Base-by-base conservation (phyloP, 768 basidiomycete species). In the Suillus fuscotomentosus region DNA sequence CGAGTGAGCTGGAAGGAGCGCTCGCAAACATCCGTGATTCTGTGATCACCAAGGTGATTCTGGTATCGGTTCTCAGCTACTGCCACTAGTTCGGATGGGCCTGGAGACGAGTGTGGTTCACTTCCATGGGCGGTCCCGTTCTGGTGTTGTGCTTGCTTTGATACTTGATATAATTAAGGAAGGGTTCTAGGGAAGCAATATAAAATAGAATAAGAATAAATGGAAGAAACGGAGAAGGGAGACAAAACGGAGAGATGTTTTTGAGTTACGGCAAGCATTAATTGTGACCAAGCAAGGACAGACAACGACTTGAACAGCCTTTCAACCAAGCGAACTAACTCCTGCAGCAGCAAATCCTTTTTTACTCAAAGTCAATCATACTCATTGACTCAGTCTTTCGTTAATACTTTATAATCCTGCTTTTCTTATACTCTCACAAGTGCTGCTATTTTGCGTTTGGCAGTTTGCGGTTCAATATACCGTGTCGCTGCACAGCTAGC, bases 321-420 rank as follows among this genome's bases (percentile, higher is more conserved):
- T 61, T n/a, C 14, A 45, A 22, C 45, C 39, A 59, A 57, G 43
- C 27, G 17, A 24, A 15, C 54, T 50, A 50, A 50, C 22, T n/a
- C 14, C 42, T 34, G 43, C 60, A 45, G 53, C 63, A 63, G 4
- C 56, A 65, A 54, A 63, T 62, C 66, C 60, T 17, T 65, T 65
- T 72, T 73, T 69, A 69, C 65, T 63, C 60, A 14, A 38, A 34
- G 36, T 55, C 60, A 61, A 66, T 50, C 68, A 73, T 55, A 63
- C 36, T 64, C 22, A 20, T 41, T 57, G 56, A 57, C 56, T 10
- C 17, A 59, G 57, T 42, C 57, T 43, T n/a, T 73, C 66, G 20
- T 69, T 73, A 67, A 27, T 68, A 65, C 57, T 38, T 38, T 54
- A 34, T 54, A 36, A 11, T 54, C 53, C 31, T 20, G 14, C 48